phyloP scores from a whole-genome alignment of 306 rosid genomes.

The Citrullus mucosospermus region DNA sequence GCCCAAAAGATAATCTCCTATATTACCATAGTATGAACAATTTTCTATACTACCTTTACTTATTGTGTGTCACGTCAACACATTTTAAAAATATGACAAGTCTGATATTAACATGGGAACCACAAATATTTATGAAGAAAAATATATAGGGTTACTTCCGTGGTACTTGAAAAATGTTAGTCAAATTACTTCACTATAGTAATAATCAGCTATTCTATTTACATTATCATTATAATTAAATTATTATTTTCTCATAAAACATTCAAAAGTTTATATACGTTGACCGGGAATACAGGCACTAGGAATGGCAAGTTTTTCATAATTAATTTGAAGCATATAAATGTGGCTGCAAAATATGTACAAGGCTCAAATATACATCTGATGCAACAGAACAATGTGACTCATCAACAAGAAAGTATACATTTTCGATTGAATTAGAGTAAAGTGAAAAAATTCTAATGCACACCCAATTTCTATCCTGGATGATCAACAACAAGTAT shows the following conservation, averaged over 20 bases:
- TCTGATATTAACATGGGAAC: no score
- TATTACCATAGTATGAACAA: no score
- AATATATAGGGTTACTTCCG: no score
- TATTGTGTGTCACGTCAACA: no score
- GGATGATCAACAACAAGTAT: not conserved
- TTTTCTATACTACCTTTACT: no score
- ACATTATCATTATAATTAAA: no score
- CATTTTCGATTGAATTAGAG: conserved; percentile 2
- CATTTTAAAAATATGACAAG: no score
- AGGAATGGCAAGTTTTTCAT: not conserved
- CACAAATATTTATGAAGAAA: no score
- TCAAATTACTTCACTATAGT: no score
- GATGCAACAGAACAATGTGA: not conserved
- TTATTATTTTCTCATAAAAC: not conserved
- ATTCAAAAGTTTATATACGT: not conserved
- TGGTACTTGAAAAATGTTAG: no score
- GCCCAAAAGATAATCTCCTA: no score
- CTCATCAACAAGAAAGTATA: not conserved
- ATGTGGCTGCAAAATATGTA: not conserved
- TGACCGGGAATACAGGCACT: not conserved
- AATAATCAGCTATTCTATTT: no score
- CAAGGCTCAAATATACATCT: conserved; percentile 6
- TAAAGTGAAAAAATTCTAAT: not conserved
- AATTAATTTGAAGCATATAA: not conserved
- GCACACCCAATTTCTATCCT: not conserved